Conservation (phyloP, 257 asterid genomes). For the Gynochthodes officinalis region DNA sequence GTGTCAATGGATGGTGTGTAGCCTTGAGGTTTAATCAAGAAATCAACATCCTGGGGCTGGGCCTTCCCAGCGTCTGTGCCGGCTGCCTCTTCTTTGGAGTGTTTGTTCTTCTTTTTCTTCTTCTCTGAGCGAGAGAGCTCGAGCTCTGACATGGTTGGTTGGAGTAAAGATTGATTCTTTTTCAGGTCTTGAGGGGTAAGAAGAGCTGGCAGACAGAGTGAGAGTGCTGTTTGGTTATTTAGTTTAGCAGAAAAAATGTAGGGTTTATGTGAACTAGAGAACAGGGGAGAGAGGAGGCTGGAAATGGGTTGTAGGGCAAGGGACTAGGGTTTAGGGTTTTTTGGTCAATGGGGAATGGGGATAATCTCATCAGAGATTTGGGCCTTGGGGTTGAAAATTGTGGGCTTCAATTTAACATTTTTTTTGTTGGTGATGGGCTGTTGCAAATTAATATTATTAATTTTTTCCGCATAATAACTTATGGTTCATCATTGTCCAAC, state of each 20-base stretch:
- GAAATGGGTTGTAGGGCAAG: not conserved
- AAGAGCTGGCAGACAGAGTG: not conserved
- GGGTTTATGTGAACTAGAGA: not conserved
- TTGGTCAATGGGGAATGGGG: no score
- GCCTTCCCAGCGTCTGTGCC: slow-evolving; percentile 19
- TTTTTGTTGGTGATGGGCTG: not conserved
- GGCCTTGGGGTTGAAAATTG: not conserved
- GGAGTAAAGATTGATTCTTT: not conserved
- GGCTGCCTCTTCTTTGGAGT: slow-evolving; percentile 11
- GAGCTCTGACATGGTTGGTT: slow-evolving; percentile 60
- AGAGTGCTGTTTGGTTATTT: not conserved
- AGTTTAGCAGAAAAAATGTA: not conserved
- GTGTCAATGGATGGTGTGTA: slow-evolving; percentile 76
- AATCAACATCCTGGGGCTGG: slow-evolving; percentile 36
- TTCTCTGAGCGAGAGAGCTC: slow-evolving; percentile 64
- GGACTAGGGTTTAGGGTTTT: slow-evolving; percentile 11
- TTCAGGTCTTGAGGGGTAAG: not conserved
- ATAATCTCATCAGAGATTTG: not conserved
- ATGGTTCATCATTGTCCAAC: no score
- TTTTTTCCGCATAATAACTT: no score
- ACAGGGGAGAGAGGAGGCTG: slow-evolving; percentile 6
- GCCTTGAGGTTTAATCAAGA: slow-evolving; percentile 76
- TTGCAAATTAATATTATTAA: not conserved
- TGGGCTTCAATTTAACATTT: not conserved
- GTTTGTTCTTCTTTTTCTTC: slow-evolving; percentile 63